Evolutionary conservation across 202 grass and related monocot species (phyloP).

Genomic region (Eragrostis tef): DNA sequence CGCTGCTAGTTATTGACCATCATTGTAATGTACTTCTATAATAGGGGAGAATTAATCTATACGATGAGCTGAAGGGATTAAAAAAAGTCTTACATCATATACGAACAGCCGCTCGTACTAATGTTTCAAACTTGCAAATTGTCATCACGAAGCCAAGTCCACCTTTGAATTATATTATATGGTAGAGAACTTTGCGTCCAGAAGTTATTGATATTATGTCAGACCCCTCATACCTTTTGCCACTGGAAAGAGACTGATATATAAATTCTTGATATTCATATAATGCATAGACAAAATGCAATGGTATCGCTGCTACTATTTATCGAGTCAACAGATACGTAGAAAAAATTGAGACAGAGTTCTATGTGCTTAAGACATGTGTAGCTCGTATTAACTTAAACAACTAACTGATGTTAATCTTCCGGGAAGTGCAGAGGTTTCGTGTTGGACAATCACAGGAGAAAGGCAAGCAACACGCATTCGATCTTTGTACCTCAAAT

Average conservation of each 20-base stretch:
- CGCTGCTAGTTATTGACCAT: background rate
- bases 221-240: background rate
- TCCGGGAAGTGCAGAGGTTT: conserved; percentile 67
- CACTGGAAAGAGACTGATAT: background rate
- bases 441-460: conserved; percentile 88
- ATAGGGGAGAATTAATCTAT: background rate
- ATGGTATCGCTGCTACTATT: background rate
- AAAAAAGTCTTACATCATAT: background rate
- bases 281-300: background rate
- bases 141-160: conserved; percentile 18
- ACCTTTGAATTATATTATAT: background rate
- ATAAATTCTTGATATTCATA: background rate
- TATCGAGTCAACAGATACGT: background rate
- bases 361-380: background rate
- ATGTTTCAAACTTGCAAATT: background rate
- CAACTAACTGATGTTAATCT: conserved; percentile 9
- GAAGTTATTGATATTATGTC: background rate
- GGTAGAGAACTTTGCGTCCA: background rate
- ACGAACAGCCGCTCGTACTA: background rate
- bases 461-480: conserved; percentile 78
- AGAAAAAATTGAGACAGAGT: background rate
- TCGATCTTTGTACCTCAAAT: conserved; percentile 77
- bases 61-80: background rate
- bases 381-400: background rate
- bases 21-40: background rate